Conservation (phyloP, 176 grass and related monocot species). For the Zoysia pacifica region DNA sequence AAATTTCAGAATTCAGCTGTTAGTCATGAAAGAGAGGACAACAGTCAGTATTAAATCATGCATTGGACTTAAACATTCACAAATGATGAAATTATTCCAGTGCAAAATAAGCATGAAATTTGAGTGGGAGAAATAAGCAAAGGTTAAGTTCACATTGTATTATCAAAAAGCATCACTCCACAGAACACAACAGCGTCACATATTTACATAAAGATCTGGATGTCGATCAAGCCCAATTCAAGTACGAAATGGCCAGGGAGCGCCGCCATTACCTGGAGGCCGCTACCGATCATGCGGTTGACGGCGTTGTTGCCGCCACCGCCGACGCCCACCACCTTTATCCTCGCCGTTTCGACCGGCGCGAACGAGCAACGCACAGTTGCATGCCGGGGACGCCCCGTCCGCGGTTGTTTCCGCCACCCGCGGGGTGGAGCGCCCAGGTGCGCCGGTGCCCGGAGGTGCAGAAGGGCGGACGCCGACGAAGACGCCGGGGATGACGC, state of each 20-base stretch:
- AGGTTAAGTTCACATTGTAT: not conserved
- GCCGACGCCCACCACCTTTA: slow-evolving; percentile 84
- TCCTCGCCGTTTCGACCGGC: slow-evolving; percentile 70
- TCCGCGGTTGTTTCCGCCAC: slow-evolving; percentile 3
- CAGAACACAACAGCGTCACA: not conserved
- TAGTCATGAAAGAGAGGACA: slow-evolving; percentile 3
- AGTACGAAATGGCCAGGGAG: not conserved
- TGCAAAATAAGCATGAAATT: too few relatives aligned
- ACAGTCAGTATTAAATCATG: not conserved
- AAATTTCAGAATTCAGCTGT: slow-evolving; percentile 37
- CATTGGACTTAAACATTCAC: not conserved
- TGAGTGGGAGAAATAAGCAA: too few relatives aligned
- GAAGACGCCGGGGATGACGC: slow-evolving; percentile 30
- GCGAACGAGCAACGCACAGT: slow-evolving; percentile 51
- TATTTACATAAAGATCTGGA: slow-evolving; percentile 22
- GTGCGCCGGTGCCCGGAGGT: slow-evolving; percentile 25
- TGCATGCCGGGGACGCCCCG: slow-evolving; percentile 26
- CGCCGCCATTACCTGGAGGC: slow-evolving; percentile 61
- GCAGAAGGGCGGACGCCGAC: slow-evolving; percentile 41
- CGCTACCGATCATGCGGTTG: slow-evolving; percentile 96
- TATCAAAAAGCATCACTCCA: not conserved
- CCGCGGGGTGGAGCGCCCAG: not conserved
- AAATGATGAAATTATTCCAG: too few relatives aligned
- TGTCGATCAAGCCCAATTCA: not conserved
- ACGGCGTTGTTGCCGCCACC: slow-evolving; percentile 92